Percentiles rank a stretch among this genome's conserved stretches.
These are phyloP conservation scores for Talaromyces trachyspermus DNA, from an alignment of 495 filamentous ascomycete species.

Conservation along the genomic window DNA sequence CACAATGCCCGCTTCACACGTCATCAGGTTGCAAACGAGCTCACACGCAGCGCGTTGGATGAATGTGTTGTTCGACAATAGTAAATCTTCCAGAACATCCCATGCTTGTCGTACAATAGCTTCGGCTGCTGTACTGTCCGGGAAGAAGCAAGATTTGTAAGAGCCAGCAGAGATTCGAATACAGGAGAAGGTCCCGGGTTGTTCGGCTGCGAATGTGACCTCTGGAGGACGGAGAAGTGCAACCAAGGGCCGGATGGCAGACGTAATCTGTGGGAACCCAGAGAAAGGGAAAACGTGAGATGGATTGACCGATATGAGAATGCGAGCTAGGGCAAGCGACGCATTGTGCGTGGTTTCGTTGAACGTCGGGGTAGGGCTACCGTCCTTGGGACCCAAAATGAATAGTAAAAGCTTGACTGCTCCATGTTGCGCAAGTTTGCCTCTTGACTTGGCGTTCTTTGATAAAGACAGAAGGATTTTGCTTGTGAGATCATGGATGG, in stretches of 20 bases:
- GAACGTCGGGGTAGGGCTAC: conserved; percentile 25
- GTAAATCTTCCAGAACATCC: conserved; percentile 68
- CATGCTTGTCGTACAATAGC: conserved; percentile 66
- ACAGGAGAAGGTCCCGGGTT: conserved; percentile 73
- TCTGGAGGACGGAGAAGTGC: conserved; percentile 55
- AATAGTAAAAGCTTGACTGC: conserved; percentile 76
- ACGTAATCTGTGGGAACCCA: conserved; percentile 61
- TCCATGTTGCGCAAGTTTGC: conserved; percentile 81
- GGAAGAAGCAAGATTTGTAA: conserved; percentile 88
- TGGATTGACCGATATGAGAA: conserved; percentile 85
- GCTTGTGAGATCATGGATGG: conserved; percentile 58
- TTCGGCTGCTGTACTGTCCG: conserved; percentile 58
- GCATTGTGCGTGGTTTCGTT: conserved; percentile 50
- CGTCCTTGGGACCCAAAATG: conserved; percentile 51
- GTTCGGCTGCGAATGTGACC: conserved; percentile 38
- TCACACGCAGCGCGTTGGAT: conserved; percentile 81
- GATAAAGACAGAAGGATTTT: conserved; percentile 70
- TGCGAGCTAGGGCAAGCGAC: conserved; percentile 83
- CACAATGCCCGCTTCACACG: conserved; percentile 62
- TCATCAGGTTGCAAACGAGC: conserved; percentile 86
- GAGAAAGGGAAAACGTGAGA: conserved; percentile 74
- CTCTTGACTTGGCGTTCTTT: conserved; percentile 60
- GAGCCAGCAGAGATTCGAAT: conserved; percentile 83
- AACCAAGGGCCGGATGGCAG: conserved; percentile 71
- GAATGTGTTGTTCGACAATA: conserved; percentile 66